phyloP scores from a whole-genome alignment of 495 filamentous ascomycete genomes.

The Talaromyces ruber region DNA sequence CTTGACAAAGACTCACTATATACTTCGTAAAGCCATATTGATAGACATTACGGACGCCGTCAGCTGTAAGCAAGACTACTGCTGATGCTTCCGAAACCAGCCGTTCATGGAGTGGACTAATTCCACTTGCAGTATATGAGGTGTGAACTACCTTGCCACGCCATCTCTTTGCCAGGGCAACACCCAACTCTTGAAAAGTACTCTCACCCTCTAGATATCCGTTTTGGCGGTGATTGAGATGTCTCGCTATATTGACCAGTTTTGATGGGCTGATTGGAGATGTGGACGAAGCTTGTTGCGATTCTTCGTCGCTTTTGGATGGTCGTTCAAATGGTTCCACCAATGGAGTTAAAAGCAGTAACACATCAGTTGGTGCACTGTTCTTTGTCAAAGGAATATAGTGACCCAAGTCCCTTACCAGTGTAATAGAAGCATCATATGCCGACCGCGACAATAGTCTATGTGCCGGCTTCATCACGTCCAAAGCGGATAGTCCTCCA shows the following conservation, averaged over 20 bases:
- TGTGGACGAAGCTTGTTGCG: neutral
- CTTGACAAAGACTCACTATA: slow-evolving; percentile 3
- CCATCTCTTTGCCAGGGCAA: slow-evolving; percentile 5
- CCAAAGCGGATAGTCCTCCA: neutral
- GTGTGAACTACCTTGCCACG: slow-evolving; percentile 5
- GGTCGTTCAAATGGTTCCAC: slow-evolving; percentile 3
- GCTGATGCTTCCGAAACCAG: slow-evolving; percentile 2
- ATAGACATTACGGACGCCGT: slow-evolving; percentile 6
- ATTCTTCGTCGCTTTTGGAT: neutral
- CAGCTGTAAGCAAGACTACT: slow-evolving; percentile 4
- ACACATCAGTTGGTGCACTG: neutral
- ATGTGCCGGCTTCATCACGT: neutral
- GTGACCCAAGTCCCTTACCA: neutral
- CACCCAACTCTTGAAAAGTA: slow-evolving; percentile 1
- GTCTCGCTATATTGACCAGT: neutral
- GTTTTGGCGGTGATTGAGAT: neutral
- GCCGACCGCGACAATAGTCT: neutral
- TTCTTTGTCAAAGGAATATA: slow-evolving; percentile 1
- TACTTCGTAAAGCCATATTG: slow-evolving; percentile 5
- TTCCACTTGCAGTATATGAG: slow-evolving; percentile 4
- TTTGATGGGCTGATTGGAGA: neutral
- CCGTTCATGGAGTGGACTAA: slow-evolving; percentile 2
- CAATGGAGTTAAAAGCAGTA: slow-evolving; percentile 3
- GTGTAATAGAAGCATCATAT: slow-evolving; percentile 1
- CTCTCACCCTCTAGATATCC: slow-evolving; percentile 1